Evolutionary conservation across 1,284 basidiomycete species (phyloP).

Genomic region (Ceratobasidium papillatum): DNA sequence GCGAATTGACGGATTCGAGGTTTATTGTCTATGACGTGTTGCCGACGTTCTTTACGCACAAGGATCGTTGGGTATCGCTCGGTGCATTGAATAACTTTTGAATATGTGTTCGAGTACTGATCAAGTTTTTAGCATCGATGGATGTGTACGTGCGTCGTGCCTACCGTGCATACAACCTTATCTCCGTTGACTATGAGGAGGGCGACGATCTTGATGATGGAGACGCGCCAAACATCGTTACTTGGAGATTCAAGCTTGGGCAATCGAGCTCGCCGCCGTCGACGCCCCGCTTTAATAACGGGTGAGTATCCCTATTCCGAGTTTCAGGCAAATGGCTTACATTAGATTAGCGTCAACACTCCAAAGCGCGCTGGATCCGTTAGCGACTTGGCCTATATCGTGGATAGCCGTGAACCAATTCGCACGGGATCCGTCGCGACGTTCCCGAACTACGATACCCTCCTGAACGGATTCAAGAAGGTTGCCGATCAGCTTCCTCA

Average conservation of each 20-base stretch:
- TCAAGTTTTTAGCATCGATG: conserved; percentile 74
- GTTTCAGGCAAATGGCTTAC: conserved; percentile 45
- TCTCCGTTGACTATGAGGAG: conserved; percentile 94
- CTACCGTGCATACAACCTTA: conserved; percentile 93
- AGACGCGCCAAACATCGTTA: conserved; percentile 80
- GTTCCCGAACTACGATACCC: conserved; percentile 77
- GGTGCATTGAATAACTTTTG: conserved; percentile 57
- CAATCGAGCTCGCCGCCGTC: conserved; percentile 83
- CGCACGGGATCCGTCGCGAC: conserved; percentile 90
- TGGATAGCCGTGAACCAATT: conserved; percentile 78
- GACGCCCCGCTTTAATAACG: conserved; percentile 66
- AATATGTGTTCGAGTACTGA: background rate
- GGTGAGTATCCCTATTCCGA: conserved; percentile 57
- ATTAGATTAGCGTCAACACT: conserved; percentile 49
- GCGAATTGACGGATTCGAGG: conserved; percentile 94
- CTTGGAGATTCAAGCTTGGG: conserved; percentile 94
- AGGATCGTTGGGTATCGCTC: conserved; percentile 84
- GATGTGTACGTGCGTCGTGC: conserved; percentile 97
- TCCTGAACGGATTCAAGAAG: conserved; percentile 78
- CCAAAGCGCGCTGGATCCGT: conserved; percentile 79
- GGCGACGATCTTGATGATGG: conserved; percentile 82
- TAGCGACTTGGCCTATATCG: conserved; percentile 92
- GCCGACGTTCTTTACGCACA: conserved; percentile 92
- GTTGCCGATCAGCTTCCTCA: conserved; percentile 72
- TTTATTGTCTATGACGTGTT: conserved; percentile 98